A percentile compares a stretch with the other conserved stretches of the same genome.
These are phyloP conservation scores for Neurospora pannonica DNA, from an alignment of 495 filamentous ascomycete species.

Conservation along the genomic window DNA sequence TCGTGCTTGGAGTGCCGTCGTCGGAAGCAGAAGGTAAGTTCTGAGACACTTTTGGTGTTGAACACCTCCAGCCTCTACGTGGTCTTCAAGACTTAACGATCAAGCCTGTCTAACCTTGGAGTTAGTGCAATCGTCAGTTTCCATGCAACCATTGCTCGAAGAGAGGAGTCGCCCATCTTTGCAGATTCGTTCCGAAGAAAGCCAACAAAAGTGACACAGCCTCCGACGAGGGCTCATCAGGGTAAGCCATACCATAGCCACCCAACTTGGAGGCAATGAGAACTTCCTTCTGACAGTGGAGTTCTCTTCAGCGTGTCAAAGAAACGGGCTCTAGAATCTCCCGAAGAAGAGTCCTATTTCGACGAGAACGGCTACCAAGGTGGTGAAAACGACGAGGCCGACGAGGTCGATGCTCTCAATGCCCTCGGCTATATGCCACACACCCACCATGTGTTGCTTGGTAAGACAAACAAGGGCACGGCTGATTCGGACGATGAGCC, in stretches of 20 bases:
- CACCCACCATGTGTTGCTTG: constrained; percentile 21
- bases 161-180: constrained; percentile 30
- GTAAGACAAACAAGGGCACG: constrained; percentile 10
- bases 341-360: constrained; percentile 1
- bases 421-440: constrained; percentile 25
- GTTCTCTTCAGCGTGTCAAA: constrained; percentile 6
- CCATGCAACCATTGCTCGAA: constrained; percentile 36
- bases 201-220: constrained; percentile 7
- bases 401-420: constrained; percentile 20
- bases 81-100: neutral
- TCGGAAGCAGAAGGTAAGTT: constrained; percentile 34
- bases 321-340: constrained; percentile 12
- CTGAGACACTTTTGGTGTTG: neutral
- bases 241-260: constrained; percentile 3
- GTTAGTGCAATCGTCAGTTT: constrained; percentile 33
- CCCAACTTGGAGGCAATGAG: neutral
- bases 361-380: constrained; percentile 8
- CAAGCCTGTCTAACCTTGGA: constrained; percentile 5
- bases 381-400: constrained; percentile 6
- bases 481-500: constrained; percentile 7
- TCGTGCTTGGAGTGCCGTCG: constrained; percentile 33
- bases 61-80: neutral
- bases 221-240: constrained; percentile 8
- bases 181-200: constrained; percentile 23
- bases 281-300: constrained; percentile 1